These are phyloP conservation scores for Triangularia setosa DNA, from an alignment of 2,329 filamentous ascomycete genomes.

Conservation along the genomic window DNA sequence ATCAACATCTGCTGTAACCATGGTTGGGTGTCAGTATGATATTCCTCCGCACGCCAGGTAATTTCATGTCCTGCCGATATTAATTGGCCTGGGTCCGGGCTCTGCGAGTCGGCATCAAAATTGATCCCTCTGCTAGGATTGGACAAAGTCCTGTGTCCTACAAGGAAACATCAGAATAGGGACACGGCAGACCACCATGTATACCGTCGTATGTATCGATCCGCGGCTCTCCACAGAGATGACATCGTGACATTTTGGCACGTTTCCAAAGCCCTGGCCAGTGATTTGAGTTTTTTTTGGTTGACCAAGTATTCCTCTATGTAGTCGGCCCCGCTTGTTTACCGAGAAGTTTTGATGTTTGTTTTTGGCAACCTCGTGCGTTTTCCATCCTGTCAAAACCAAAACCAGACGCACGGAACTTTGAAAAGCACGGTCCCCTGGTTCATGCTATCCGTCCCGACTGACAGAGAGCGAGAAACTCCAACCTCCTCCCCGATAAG, in stretches of 20 bases:
- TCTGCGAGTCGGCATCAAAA: not conserved
- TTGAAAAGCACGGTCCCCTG: not conserved
- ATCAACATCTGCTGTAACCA: not conserved
- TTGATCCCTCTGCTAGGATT: conserved; percentile 1
- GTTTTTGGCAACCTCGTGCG: not conserved
- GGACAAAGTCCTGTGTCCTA: not conserved
- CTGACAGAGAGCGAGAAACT: not conserved
- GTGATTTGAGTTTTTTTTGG: not conserved
- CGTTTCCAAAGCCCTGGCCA: not conserved
- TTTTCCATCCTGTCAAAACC: not conserved
- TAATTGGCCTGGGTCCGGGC: conserved; percentile 3
- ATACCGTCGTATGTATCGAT: not conserved
- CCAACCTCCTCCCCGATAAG: not conserved
- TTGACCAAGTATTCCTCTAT: not conserved
- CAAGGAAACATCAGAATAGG: not conserved
- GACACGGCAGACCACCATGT: not conserved
- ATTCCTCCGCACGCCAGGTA: not conserved
- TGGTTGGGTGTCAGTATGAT: not conserved
- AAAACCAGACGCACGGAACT: conserved; percentile 2
- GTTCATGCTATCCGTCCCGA: not conserved
- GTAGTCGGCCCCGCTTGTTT: not conserved
- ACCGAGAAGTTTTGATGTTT: not conserved
- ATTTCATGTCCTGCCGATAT: not conserved
- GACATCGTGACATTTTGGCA: conserved; percentile 5
- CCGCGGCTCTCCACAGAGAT: conserved; percentile 3